Percentiles rank a stretch among this genome's conserved stretches.
These are phyloP conservation scores for Calophaca sinica DNA, from an alignment of 306 rosid species.

Conservation along the genomic window DNA sequence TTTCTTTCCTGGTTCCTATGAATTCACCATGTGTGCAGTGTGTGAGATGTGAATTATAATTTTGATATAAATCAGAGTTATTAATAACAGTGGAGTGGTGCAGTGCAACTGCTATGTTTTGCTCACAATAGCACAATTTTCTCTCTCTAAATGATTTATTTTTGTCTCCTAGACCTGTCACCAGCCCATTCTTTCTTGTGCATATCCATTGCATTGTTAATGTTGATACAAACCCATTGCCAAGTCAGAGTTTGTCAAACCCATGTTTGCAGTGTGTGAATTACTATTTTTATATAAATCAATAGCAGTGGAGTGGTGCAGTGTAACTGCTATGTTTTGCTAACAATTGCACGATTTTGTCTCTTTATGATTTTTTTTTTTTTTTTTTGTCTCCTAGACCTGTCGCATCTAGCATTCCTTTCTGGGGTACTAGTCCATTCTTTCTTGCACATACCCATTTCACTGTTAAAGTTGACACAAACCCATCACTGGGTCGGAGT, in stretches of 20 bases:
- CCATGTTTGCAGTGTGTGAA: neutral
- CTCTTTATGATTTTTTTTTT: too few species aligned
- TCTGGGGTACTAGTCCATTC: neutral
- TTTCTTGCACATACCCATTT: neutral
- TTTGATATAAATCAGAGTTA: neutral
- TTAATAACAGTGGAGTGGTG: neutral
- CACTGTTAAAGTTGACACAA: neutral
- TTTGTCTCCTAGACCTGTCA: neutral
- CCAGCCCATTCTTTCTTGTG: neutral
- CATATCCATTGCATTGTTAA: neutral
- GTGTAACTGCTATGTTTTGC: too few species aligned
- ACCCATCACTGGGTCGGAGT: neutral
- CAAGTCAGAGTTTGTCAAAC: neutral
- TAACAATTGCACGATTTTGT: too few species aligned
- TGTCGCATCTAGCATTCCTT: neutral
- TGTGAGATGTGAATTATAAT: neutral
- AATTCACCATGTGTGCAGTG: neutral
- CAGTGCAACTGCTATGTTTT: neutral
- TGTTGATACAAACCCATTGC: neutral
- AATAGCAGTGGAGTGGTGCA: too few species aligned
- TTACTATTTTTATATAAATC: too few species aligned
- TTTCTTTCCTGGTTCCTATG: neutral
- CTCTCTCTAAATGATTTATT: neutral
- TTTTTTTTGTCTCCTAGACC: too few species aligned
- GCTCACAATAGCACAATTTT: neutral